phyloP scores from a whole-genome alignment of 768 basidiomycete genomes.

The Steccherinum ochraceum region DNA sequence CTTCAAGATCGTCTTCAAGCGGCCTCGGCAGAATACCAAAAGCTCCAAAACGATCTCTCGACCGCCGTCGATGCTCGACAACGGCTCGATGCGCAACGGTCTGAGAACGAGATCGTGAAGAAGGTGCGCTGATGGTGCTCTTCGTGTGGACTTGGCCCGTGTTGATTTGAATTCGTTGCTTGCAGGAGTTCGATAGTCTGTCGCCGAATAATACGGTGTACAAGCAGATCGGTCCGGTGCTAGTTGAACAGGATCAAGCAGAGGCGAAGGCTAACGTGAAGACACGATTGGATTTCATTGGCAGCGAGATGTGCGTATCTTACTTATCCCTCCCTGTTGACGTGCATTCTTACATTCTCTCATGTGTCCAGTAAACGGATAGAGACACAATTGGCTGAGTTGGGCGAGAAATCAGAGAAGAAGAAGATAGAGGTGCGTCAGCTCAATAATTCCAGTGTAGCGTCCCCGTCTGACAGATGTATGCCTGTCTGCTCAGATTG shows the following conservation, averaged over 20 bases:
- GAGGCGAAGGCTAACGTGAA: conserved; percentile 88
- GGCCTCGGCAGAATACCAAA: conserved; percentile 72
- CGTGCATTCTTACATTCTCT: conserved; percentile 8
- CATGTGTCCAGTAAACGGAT: conserved; percentile 54
- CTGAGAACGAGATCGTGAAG: conserved; percentile 89
- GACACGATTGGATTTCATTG: conserved; percentile 86
- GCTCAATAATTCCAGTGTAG: too few species aligned
- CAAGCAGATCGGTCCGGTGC: conserved; percentile 87
- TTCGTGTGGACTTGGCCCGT: neutral
- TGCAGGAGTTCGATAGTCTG: conserved; percentile 75
- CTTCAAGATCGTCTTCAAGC: conserved; percentile 57
- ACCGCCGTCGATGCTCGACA: conserved; percentile 75
- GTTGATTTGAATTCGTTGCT: neutral
- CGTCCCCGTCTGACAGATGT: neutral
- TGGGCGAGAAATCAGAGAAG: conserved; percentile 68
- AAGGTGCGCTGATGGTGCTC: conserved; percentile 46
- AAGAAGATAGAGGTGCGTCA: conserved; percentile 75
- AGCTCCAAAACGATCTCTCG: conserved; percentile 69
- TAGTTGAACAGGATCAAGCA: conserved; percentile 81
- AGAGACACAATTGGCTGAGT: conserved; percentile 76
- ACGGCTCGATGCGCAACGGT: conserved; percentile 81
- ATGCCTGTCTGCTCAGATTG: neutral
- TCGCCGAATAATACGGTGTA: conserved; percentile 75
- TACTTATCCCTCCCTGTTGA: neutral
- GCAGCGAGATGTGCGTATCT: conserved; percentile 72